These are phyloP conservation scores for Solanum aculeatissimum DNA, from an alignment of 305 asterid species.

Conservation along the genomic window DNA sequence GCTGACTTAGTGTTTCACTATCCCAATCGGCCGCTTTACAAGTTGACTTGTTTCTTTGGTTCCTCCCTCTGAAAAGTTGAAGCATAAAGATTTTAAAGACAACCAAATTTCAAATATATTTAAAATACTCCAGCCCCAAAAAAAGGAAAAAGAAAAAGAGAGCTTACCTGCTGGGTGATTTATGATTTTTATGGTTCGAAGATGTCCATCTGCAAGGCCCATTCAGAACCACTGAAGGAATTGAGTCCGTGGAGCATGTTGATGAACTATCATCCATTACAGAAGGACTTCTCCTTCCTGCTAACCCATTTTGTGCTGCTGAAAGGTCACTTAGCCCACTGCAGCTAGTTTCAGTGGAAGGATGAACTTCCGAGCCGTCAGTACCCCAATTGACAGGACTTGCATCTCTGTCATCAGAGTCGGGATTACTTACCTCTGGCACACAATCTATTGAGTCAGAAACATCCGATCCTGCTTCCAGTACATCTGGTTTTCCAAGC, in stretches of 20 bases:
- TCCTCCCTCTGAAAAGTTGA: conserved; percentile 33
- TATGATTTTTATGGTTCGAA: conserved; percentile 29
- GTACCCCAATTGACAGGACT: conserved; percentile 58
- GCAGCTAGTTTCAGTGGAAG: conserved; percentile 41
- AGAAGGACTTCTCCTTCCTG: conserved; percentile 35
- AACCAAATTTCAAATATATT: neutral
- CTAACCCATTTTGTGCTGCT: conserved; percentile 43
- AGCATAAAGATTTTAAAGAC: neutral
- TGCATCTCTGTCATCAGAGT: conserved; percentile 55
- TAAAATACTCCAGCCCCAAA: neutral
- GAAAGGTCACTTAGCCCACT: conserved; percentile 43
- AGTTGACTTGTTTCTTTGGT: conserved; percentile 24
- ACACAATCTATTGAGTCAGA: conserved; percentile 65
- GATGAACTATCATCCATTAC: conserved; percentile 81
- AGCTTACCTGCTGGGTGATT: conserved; percentile 56
- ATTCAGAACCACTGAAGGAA: conserved; percentile 38
- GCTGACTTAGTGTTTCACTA: conserved; percentile 30
- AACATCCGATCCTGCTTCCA: conserved; percentile 66
- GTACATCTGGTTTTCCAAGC: conserved; percentile 35
- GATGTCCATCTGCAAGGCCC: conserved; percentile 39
- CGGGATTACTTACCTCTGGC: conserved; percentile 45
- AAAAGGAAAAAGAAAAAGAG: neutral
- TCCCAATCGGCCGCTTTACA: conserved; percentile 26
- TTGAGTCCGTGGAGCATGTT: conserved; percentile 70
- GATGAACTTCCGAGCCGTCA: conserved; percentile 60